Conservation (phyloP, 768 basidiomycete species). For the Termitomyces sp. region DNA sequence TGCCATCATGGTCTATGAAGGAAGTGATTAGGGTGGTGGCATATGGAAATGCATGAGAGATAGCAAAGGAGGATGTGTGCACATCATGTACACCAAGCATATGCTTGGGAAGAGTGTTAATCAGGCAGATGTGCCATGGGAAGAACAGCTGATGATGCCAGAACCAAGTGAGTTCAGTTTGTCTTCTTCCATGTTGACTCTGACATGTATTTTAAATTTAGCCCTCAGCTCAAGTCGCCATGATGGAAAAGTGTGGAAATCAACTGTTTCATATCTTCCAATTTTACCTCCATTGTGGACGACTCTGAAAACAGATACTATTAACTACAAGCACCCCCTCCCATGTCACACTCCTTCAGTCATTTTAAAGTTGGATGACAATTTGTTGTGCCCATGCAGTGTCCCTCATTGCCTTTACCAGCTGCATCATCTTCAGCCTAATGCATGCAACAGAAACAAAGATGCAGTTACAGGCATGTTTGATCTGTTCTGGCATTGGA, state of each 20-base stretch:
- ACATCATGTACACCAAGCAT: background rate
- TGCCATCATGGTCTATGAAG: constrained; percentile 1
- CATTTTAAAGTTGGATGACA: background rate
- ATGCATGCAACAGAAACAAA: background rate
- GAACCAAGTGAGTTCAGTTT: background rate
- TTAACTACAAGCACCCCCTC: background rate
- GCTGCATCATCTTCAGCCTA: background rate
- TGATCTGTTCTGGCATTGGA: background rate
- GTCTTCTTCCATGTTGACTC: too few species aligned
- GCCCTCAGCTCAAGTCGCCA: too few species aligned
- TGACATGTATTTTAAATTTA: background rate
- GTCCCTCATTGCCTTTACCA: background rate
- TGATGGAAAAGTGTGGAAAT: too few species aligned
- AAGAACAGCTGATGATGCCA: background rate
- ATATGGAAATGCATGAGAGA: constrained; percentile 4
- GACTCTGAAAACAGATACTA: background rate
- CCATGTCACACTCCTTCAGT: background rate
- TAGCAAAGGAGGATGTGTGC: background rate
- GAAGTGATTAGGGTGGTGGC: background rate
- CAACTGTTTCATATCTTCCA: constrained; percentile 1
- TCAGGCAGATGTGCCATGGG: background rate
- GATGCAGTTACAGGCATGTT: constrained; percentile 4
- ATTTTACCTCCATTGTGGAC: background rate
- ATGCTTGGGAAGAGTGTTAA: background rate
- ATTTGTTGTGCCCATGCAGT: background rate